phyloP scores from a whole-genome alignment of 805 yeast species.

The Yamadazyma takamatsuzukensis region DNA sequence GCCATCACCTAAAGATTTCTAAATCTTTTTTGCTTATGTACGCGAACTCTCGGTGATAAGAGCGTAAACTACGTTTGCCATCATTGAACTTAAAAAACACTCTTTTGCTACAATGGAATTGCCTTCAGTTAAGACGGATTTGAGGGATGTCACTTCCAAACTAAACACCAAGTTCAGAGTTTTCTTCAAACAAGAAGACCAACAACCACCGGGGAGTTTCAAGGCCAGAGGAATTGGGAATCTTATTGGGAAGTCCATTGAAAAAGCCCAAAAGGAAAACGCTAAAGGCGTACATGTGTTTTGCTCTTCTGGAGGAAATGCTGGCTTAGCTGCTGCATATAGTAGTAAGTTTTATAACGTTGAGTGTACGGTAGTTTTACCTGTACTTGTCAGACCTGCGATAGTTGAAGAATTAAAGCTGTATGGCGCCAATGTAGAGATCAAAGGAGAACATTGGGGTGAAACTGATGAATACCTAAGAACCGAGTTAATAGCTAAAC shows the following conservation, averaged over 20 bases:
- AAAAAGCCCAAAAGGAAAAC: constrained; percentile 17
- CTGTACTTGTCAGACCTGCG: constrained; percentile 15
- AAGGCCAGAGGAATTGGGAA: constrained; percentile 55
- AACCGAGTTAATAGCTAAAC: constrained; percentile 11
- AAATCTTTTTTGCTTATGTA: no score
- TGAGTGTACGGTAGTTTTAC: constrained; percentile 30
- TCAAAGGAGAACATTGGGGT: constrained; percentile 29
- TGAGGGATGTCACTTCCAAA: constrained; percentile 31
- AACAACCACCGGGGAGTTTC: constrained; percentile 58
- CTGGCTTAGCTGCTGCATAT: constrained; percentile 33
- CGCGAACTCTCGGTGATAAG: no score
- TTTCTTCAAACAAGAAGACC: constrained; percentile 46
- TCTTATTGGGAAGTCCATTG: constrained; percentile 30
- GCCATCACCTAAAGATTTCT: no score
- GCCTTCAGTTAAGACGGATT: constrained; percentile 32
- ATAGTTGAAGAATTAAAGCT: constrained; percentile 17
- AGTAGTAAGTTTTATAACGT: constrained; percentile 17
- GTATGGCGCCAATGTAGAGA: constrained; percentile 20
- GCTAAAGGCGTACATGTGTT: constrained; percentile 17
- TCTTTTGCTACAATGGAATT: constrained; percentile 6
- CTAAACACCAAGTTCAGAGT: constrained; percentile 33
- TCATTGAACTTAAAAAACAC: no score
- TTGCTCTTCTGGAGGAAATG: constrained; percentile 34
- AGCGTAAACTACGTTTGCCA: no score
- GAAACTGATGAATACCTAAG: constrained; percentile 26